Base-by-base conservation (phyloP, 768 basidiomycete species). In the Phanerochaete sordida region DNA sequence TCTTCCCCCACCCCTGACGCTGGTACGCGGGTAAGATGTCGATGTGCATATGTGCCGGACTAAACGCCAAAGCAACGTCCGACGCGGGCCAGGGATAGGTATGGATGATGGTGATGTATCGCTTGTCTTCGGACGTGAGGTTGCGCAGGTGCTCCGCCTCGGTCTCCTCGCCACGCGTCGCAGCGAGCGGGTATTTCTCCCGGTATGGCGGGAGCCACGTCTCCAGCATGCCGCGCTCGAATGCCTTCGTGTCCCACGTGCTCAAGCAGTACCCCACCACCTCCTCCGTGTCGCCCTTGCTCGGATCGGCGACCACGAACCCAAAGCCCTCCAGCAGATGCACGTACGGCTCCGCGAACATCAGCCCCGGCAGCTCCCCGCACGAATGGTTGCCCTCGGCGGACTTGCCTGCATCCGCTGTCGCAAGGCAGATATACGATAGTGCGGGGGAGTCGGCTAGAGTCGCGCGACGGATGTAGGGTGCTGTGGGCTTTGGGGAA, bases 281-380 rank as follows among this genome's bases (percentile, higher is more conserved):
- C 39, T 79, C 76, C 12, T 27, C 62, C 13, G 24, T 21, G 27
- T 45, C 47, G 63, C 68, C 30, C 71, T 71, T 37, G 21, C 64
- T 27, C 15, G 72, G 65, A 49, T 73, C 72, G 48, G 82, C 84
- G 69, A 93, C 73, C 44, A 92, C 89, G 70, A 89, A 93, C 12
- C 82, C 89, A 81, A 84, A 91, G 24, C 86, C 84, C 56, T 67
- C 64, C n/a, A 84, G 80, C 16, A 88, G 72, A 56, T 83, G 82
- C 59, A 89, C 79, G 71, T 93, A 93, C 1, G 91, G 91, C 48
- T 90, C 80, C 2, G 90, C 86, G 66, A 86, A 92, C 45, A 87
- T 77, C 45, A 91, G 77, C 5, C 90, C 89, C 12, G 83, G 85
- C 33, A 91, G 82, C 64, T 88, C 86, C 13, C 75, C 76, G 64